Evolutionary conservation across 306 rosid genomes (phyloP).

Genomic region (Gleditsia sinensis): DNA sequence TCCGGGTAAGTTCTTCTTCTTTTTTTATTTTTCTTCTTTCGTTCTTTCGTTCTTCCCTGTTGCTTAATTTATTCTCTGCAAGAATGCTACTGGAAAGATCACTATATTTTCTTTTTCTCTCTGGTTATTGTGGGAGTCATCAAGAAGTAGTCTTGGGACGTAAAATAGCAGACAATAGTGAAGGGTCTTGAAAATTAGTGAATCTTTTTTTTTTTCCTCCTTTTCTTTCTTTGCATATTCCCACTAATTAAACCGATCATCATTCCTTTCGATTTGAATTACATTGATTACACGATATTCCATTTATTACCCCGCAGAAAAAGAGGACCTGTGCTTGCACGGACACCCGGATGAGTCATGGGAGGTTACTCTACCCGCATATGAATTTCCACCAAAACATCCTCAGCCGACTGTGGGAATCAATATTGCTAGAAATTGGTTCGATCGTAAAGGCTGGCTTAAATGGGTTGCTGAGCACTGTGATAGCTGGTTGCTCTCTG

Average conservation of each 20-base stretch:
- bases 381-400: conserved; percentile 66
- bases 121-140: background rate
- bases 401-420: conserved; percentile 65
- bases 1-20: conserved; percentile 60
- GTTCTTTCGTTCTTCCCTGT: background rate
- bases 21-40: background rate
- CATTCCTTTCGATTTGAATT: background rate
- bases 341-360: conserved; percentile 60
- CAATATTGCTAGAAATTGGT: conserved; percentile 70
- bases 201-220: background rate
- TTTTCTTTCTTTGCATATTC: background rate
- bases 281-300: background rate
- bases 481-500: conserved; percentile 66
- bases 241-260: background rate
- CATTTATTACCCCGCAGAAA: conserved; percentile 37
- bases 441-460: conserved; percentile 64
- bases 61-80: background rate
- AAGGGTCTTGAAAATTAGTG: background rate
- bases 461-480: conserved; percentile 65
- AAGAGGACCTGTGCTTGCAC: conserved; percentile 61
- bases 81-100: background rate
- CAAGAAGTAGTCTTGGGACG: background rate
- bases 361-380: conserved; percentile 61
- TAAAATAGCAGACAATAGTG: background rate
- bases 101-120: background rate